Percentiles rank a stretch among this genome's conserved stretches.
Conservation (phyloP, 768 basidiomycete genomes). For the Lactarius quietus region DNA sequence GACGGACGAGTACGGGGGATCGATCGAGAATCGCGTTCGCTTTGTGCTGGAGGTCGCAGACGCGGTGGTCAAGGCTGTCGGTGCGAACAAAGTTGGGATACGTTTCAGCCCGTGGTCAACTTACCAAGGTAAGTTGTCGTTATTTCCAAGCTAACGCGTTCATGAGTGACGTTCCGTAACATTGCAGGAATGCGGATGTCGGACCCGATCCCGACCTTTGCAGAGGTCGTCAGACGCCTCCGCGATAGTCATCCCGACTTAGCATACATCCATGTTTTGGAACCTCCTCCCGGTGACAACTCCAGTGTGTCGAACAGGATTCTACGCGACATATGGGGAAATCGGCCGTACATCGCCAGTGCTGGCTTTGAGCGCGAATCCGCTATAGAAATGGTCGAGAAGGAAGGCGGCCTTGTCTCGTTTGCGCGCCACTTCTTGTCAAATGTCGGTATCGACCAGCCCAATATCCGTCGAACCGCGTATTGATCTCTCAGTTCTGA, state of each 20-base stretch:
- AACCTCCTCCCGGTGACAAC: slow-evolving; percentile 24
- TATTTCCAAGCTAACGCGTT: neutral
- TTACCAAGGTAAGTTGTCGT: slow-evolving; percentile 4
- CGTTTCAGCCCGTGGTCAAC: slow-evolving; percentile 34
- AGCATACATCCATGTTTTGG: slow-evolving; percentile 34
- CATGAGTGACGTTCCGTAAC: neutral
- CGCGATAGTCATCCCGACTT: slow-evolving; percentile 20
- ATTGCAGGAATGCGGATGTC: slow-evolving; percentile 14
- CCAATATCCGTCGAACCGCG: neutral
- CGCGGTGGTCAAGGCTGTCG: slow-evolving; percentile 36
- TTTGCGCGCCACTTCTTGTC: slow-evolving; percentile 19
- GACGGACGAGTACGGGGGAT: slow-evolving; percentile 46
- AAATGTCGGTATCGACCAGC: slow-evolving; percentile 8
- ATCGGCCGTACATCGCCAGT: slow-evolving; percentile 27
- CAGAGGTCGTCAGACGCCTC: slow-evolving; percentile 30
- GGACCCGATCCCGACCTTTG: slow-evolving; percentile 32
- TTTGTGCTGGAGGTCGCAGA: slow-evolving; percentile 40
- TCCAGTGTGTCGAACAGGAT: slow-evolving; percentile 24
- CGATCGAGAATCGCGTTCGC: slow-evolving; percentile 42
- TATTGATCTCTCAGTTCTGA: neutral
- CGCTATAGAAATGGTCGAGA: slow-evolving; percentile 24
- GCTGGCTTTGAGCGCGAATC: slow-evolving; percentile 28
- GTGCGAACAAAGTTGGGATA: slow-evolving; percentile 36
- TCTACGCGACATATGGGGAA: slow-evolving; percentile 29
- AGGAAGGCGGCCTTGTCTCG: slow-evolving; percentile 19